Evolutionary conservation across 2,329 filamentous ascomycete species (phyloP).

Genomic region (Fusarium tjaetaba): DNA sequence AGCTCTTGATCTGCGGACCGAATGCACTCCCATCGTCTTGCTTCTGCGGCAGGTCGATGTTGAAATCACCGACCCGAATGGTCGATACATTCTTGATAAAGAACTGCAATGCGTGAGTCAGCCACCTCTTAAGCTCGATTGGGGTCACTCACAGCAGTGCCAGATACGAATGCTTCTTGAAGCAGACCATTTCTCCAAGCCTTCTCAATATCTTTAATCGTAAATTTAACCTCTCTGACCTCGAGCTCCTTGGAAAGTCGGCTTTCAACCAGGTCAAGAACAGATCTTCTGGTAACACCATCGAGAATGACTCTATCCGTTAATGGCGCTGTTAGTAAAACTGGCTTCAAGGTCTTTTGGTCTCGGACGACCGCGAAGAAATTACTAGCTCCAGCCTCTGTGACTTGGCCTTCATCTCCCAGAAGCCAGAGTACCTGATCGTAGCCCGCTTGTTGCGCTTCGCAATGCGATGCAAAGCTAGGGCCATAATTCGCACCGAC

Average conservation of each 20-base stretch:
- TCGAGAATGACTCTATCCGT: not conserved
- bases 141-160: not conserved
- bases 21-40: not conserved
- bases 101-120: not conserved
- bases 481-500: not conserved
- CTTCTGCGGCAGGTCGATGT: not conserved
- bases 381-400: not conserved
- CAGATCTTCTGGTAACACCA: not conserved
- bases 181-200: not conserved
- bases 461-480: not conserved
- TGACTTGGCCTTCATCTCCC: accelerated
- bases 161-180: not conserved
- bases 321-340: not conserved
- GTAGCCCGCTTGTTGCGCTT: not conserved
- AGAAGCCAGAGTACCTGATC: not conserved
- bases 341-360: accelerated
- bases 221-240: not conserved
- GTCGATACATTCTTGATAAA: not conserved
- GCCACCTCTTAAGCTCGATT: too few relatives aligned
- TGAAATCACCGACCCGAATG: not conserved
- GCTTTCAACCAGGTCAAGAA: not conserved
- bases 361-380: not conserved
- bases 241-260: not conserved
- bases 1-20: not conserved
- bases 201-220: accelerated